These are phyloP conservation scores for Colletotrichum caudatum DNA, from an alignment of 2,329 filamentous ascomycete species.

Conservation along the genomic window DNA sequence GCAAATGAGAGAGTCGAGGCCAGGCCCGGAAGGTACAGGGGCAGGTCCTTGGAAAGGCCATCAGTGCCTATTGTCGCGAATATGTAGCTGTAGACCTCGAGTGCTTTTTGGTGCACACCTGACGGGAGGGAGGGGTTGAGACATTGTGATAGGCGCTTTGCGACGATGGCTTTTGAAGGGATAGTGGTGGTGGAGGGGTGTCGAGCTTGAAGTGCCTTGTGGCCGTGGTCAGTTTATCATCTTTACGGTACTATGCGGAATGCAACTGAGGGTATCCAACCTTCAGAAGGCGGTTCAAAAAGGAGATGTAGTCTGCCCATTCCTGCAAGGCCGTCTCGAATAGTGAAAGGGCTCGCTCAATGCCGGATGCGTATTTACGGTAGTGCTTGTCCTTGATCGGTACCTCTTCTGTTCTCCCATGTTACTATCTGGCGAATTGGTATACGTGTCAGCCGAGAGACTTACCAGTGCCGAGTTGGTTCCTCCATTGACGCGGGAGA, in stretches of 20 bases:
- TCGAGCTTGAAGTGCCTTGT: slow-evolving; percentile 87
- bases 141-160: slow-evolving; percentile 94
- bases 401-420: slow-evolving; percentile 61
- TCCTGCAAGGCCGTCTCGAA: slow-evolving; percentile 96
- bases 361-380: slow-evolving; percentile 88
- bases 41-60: slow-evolving; percentile 82
- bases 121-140: slow-evolving; percentile 93
- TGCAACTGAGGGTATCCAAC: slow-evolving; percentile 58
- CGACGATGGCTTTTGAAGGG: slow-evolving; percentile 84
- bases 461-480: slow-evolving; percentile 82
- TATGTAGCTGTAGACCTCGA: slow-evolving; percentile 92
- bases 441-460: slow-evolving; percentile 21
- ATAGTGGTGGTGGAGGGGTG: slow-evolving; percentile 78
- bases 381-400: slow-evolving; percentile 75
- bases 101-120: slow-evolving; percentile 95
- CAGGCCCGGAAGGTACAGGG: slow-evolving; percentile 89
- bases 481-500: slow-evolving; percentile 80
- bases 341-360: slow-evolving; percentile 87
- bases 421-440: slow-evolving; percentile 25
- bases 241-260: too few species aligned
- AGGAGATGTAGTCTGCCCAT: slow-evolving; percentile 99
- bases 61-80: slow-evolving; percentile 88
- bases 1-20: slow-evolving; percentile 93
- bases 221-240: slow-evolving; percentile 11
- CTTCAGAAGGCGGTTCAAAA: slow-evolving; percentile 90